Base-by-base conservation (phyloP, 2,329 filamentous ascomycete genomes). In the Aspergillus pseudonomiae region DNA sequence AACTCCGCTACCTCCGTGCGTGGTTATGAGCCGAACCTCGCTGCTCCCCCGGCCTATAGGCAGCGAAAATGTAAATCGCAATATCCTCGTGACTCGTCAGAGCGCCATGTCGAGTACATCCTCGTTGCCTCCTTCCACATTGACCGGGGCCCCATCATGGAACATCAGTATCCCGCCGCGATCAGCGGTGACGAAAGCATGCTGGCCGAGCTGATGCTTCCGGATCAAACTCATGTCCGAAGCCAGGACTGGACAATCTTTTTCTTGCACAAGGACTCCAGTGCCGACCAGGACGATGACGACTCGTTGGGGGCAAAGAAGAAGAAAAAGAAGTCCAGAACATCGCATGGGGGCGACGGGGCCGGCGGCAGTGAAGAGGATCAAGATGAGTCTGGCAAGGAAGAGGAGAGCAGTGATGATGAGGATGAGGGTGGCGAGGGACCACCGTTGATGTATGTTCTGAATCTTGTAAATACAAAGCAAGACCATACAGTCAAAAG, bases 221-320 rank as follows among this genome's bases (percentile, higher is more conserved):
- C 95, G 0, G 95, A 99, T 78, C 94, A 98, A 79, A 93, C 94
- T 26, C 95, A 99, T 80, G 89, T 95, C 65, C 88, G 95, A 45
- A 94, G 91, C 74, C 94, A 98, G 79, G 95, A 99, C 77, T 99
- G 95, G 95, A 99, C 95, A 48, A 97, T 98, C 61, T 99, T 99
- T 82, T 99, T 99, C 76, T 78, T 99, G 62, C 95, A 99, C 81
- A 98, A 98, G 77, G 95, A 99, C 77, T 92, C 90, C 4, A 94
- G 88, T 64, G 88, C 90, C 57, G 90, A 92, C 62, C 94, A 95
- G 64, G 91, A 96, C 64, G 91, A 93, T 34, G 86, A 89, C 62
- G 90, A 92, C 70, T 71, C 83, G 76, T 61, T 81, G 78, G 68
- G 79, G 79, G 73, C 83, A 24, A 75, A 73, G 59, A 76, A 74